phyloP scores from a whole-genome alignment of 805 yeast species.

The Saccharomyces jurei region DNA sequence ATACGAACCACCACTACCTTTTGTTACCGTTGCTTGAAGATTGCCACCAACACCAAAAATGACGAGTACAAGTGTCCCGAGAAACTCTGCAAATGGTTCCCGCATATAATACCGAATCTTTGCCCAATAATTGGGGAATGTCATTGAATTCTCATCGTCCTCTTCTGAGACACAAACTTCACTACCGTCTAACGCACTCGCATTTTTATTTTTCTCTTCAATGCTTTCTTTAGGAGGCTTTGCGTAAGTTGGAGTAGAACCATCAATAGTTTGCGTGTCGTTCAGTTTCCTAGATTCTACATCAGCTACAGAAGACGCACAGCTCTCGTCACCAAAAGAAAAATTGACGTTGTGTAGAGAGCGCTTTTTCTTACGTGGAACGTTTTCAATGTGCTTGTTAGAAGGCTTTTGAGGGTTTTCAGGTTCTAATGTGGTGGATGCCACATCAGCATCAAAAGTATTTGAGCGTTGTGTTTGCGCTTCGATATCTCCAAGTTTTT shows the following conservation, averaged over 20 bases:
- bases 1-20: conserved; percentile 31
- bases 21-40: conserved; percentile 34
- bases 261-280: not conserved
- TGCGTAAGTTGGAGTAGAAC: not conserved
- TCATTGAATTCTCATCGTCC: conserved; percentile 4
- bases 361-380: not conserved
- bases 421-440: not conserved
- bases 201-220: conserved; percentile 2
- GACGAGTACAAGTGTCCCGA: conserved; percentile 37
- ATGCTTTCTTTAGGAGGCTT: not conserved
- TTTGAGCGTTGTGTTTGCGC: conserved; percentile 6
- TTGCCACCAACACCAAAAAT: conserved; percentile 40
- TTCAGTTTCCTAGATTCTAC: conserved; percentile 1
- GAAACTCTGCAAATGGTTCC: conserved; percentile 40
- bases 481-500: conserved; percentile 10
- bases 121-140: conserved; percentile 14
- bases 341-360: conserved; percentile 7
- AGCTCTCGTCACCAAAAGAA: conserved; percentile 11
- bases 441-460: not conserved
- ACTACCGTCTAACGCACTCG: conserved; percentile 1
- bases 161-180: conserved; percentile 3
- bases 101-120: conserved; percentile 18
- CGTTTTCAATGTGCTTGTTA: not conserved
- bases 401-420: not conserved
- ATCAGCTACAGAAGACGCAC: conserved; percentile 6